Evolutionary conservation across 306 rosid species (phyloP).

Genomic region (Inga leiocalycina): DNA sequence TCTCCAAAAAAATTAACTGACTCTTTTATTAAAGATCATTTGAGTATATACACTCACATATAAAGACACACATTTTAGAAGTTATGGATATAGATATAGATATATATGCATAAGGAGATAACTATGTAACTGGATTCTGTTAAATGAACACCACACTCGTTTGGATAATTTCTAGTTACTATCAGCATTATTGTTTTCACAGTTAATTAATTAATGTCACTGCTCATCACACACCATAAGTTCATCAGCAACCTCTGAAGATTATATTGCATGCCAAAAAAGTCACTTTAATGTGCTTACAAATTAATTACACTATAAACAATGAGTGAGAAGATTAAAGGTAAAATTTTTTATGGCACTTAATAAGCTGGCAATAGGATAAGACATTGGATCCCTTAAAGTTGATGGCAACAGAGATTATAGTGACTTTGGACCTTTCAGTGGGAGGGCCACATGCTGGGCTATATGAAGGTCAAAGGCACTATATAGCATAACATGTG

Average conservation of each 20-base stretch:
- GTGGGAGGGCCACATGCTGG: neutral
- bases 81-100: too few species aligned
- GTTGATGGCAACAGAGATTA: conserved; percentile 14
- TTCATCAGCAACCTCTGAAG: neutral
- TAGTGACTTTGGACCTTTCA: conserved; percentile 25
- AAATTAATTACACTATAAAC: neutral
- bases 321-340: too few species aligned
- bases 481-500: conserved; percentile 24
- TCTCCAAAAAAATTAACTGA: too few species aligned
- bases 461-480: conserved; percentile 11
- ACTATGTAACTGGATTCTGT: neutral
- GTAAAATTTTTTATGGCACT: neutral
- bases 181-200: neutral
- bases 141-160: neutral
- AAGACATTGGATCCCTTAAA: conserved; percentile 15
- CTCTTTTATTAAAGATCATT: too few species aligned
- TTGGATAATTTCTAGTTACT: neutral
- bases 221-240: neutral
- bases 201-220: neutral
- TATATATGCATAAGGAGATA: too few species aligned
- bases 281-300: neutral
- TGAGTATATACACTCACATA: too few species aligned
- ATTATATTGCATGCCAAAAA: neutral
- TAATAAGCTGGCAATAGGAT: neutral
- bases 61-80: too few species aligned